phyloP scores from a whole-genome alignment of 352 stramenopile species.

The Vaucheria bursata region DNA sequence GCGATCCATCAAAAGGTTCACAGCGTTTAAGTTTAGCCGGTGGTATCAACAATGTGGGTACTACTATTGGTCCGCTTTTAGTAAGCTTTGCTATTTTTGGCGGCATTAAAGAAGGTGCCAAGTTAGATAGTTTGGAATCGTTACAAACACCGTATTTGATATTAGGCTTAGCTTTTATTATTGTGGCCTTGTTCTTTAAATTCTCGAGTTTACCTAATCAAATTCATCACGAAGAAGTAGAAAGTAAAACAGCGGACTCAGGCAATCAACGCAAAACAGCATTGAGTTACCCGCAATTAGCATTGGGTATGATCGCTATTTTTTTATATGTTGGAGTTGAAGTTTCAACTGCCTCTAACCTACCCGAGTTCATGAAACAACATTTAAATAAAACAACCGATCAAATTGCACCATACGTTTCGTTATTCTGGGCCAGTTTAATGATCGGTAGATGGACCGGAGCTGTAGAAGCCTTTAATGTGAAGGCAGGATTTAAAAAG shows the following conservation, averaged over 20 bases:
- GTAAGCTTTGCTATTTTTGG: neutral
- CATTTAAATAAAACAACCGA: neutral
- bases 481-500: neutral
- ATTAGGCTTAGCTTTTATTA: neutral
- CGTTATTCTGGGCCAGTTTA: neutral
- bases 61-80: neutral
- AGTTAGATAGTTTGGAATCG: neutral
- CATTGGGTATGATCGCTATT: conserved; percentile 1
- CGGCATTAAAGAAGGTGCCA: neutral
- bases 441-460: neutral
- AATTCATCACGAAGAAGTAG: neutral
- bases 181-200: neutral
- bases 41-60: neutral
- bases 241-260: neutral
- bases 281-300: neutral
- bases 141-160: neutral
- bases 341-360: neutral
- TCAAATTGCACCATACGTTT: neutral
- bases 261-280: no score
- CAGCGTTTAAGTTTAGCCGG: neutral
- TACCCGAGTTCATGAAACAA: neutral
- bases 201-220: neutral
- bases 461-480: neutral
- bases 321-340: neutral
- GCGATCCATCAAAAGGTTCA: neutral